These are phyloP conservation scores for Phytophthora uliginosa DNA, from an alignment of 352 stramenopile genomes.

Conservation along the genomic window DNA sequence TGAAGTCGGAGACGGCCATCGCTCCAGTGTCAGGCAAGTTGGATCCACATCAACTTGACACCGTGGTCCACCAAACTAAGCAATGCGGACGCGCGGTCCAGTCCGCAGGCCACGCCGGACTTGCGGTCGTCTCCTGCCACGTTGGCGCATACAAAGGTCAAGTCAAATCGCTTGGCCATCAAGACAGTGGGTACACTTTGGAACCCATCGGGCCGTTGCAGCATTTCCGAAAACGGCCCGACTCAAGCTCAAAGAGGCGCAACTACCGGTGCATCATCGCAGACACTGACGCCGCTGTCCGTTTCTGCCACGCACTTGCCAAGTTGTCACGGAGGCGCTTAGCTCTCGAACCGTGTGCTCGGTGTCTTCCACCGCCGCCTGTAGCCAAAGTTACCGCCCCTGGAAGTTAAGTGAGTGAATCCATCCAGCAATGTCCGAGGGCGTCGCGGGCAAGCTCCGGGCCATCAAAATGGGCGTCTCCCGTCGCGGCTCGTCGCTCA, in stretches of 20 bases:
- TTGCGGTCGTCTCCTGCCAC: background rate
- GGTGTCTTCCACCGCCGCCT: slow-evolving; percentile 16
- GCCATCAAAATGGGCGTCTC: slow-evolving; percentile 75
- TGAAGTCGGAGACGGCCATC: background rate
- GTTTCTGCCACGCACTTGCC: slow-evolving; percentile 26
- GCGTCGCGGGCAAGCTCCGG: slow-evolving; percentile 47
- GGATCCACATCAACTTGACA: no score
- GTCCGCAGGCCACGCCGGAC: background rate
- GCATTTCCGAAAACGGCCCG: slow-evolving; percentile 13
- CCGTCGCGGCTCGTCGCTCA: slow-evolving; percentile 71
- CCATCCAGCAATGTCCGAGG: slow-evolving; percentile 33
- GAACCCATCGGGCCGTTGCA: slow-evolving; percentile 11
- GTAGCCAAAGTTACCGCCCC: slow-evolving; percentile 4
- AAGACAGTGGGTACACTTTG: slow-evolving; percentile 11
- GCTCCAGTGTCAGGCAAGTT: no score
- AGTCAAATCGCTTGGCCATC: slow-evolving; percentile 1
- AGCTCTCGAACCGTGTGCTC: slow-evolving; percentile 10
- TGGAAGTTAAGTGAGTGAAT: slow-evolving; percentile 14
- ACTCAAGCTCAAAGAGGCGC: slow-evolving; percentile 14
- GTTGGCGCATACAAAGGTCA: background rate
- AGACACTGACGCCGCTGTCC: slow-evolving; percentile 6
- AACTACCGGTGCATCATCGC: slow-evolving; percentile 13
- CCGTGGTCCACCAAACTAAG: no score
- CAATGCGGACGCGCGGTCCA: no score
- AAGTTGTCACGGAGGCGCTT: slow-evolving; percentile 2